A percentile compares a stretch with the other conserved stretches of the same genome.
Conservation (phyloP, 1,284 basidiomycete genomes). For the Vanrija sp. region DNA sequence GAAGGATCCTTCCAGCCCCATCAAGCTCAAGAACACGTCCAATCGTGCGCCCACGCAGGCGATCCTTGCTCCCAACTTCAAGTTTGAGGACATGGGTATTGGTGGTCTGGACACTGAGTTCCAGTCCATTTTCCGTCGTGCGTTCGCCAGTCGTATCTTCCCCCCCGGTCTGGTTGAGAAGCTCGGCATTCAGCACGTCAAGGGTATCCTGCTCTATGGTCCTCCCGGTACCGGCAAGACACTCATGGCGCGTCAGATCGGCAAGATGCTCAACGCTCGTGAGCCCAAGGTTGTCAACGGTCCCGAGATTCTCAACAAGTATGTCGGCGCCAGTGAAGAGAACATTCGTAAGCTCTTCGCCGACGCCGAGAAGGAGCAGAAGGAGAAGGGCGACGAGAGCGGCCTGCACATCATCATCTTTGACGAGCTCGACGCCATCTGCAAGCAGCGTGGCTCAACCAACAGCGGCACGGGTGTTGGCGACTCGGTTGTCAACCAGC, state of each 20-base stretch:
- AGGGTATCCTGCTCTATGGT: constrained; percentile 92
- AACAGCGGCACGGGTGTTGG: constrained; percentile 94
- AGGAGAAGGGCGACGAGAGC: constrained; percentile 97
- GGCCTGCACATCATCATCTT: constrained; percentile 98
- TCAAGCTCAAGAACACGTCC: constrained; percentile 88
- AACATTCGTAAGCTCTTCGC: constrained; percentile 97
- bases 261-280: constrained; percentile 97
- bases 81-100: constrained; percentile 99
- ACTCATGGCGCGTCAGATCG: constrained; percentile 95
- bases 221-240: constrained; percentile 99
- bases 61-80: constrained; percentile 97
- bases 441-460: constrained; percentile 89
- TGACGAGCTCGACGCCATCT: constrained; percentile 97
- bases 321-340: constrained; percentile 96
- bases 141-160: constrained; percentile 97
- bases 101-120: constrained; percentile 97
- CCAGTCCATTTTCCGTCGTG: constrained; percentile 93
- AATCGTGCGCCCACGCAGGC: constrained; percentile 91
- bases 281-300: constrained; percentile 99
- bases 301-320: constrained; percentile 92
- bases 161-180: constrained; percentile 95
- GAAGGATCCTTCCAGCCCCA: constrained; percentile 72
- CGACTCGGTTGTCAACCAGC: constrained; percentile 97
- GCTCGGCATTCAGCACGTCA: constrained; percentile 97
- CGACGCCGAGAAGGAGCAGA: constrained; percentile 99